These are phyloP conservation scores for Pseudogymnoascus sp. DNA, from an alignment of 2,329 filamentous ascomycete genomes.

Conservation along the genomic window DNA sequence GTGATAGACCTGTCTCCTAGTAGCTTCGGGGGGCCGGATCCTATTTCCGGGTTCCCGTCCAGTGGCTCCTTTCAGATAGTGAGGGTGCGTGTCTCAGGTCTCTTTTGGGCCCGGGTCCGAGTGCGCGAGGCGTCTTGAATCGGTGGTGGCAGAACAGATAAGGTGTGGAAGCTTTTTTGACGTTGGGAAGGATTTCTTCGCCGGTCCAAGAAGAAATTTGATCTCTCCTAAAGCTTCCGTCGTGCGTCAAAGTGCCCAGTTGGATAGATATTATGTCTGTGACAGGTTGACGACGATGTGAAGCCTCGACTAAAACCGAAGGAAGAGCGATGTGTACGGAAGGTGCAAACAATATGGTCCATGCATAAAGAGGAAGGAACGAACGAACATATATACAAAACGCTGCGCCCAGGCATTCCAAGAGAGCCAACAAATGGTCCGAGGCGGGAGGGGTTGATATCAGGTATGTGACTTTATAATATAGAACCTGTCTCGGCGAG, in stretches of 20 bases:
- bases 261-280: neutral
- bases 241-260: neutral
- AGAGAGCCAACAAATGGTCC: neutral
- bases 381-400: slow-evolving; percentile 5
- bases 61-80: neutral
- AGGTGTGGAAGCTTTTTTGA: neutral
- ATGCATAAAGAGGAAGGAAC: neutral
- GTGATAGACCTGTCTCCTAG: neutral
- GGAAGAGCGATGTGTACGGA: neutral
- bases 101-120: neutral
- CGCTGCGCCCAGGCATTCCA: neutral
- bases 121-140: neutral
- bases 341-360: neutral
- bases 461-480: neutral
- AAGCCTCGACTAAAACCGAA: slow-evolving; percentile 1
- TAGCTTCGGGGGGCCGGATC: neutral
- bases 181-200: neutral
- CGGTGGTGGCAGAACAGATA: neutral
- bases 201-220: neutral
- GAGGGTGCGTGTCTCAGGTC: slow-evolving; percentile 6
- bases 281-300: neutral
- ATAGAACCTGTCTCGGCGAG: slow-evolving; percentile 6
- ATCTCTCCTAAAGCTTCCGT: neutral
- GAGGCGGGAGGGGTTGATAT: neutral
- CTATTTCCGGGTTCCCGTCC: neutral